phyloP scores from a whole-genome alignment of 805 yeast genomes.

The Lachancea fermentati region DNA sequence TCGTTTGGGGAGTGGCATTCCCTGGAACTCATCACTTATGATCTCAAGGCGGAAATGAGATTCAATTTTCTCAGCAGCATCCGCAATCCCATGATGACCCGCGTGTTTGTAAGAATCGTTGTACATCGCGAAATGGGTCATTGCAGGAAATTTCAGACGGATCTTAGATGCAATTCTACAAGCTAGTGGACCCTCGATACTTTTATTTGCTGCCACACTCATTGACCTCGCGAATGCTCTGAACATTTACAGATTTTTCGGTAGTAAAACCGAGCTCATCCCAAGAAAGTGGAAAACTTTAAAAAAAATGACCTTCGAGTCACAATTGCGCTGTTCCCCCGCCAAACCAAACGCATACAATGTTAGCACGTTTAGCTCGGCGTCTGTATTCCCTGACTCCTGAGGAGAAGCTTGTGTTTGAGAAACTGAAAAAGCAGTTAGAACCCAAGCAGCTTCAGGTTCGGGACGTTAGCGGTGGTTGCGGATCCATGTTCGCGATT shows the following conservation, averaged over 20 bases:
- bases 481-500: constrained; percentile 97
- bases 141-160: constrained; percentile 33
- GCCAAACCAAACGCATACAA: neutral
- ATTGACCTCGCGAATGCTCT: constrained; percentile 8
- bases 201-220: constrained; percentile 17
- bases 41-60: constrained; percentile 77
- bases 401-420: constrained; percentile 57
- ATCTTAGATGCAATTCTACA: constrained; percentile 42
- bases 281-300: neutral
- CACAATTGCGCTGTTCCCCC: neutral
- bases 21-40: constrained; percentile 63
- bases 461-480: constrained; percentile 86
- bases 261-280: neutral
- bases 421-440: constrained; percentile 49
- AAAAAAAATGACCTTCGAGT: neutral
- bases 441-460: constrained; percentile 62
- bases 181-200: constrained; percentile 42
- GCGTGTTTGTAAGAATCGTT: constrained; percentile 89
- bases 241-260: constrained; percentile 3
- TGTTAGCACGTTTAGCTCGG: constrained; percentile 6
- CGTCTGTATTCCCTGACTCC: constrained; percentile 20
- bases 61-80: constrained; percentile 65
- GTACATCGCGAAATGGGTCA: constrained; percentile 43
- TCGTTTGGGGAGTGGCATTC: constrained; percentile 61
- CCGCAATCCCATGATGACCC: constrained; percentile 77